Evolutionary conservation across 805 yeast species (phyloP).

Genomic region (Candida ortonii): DNA sequence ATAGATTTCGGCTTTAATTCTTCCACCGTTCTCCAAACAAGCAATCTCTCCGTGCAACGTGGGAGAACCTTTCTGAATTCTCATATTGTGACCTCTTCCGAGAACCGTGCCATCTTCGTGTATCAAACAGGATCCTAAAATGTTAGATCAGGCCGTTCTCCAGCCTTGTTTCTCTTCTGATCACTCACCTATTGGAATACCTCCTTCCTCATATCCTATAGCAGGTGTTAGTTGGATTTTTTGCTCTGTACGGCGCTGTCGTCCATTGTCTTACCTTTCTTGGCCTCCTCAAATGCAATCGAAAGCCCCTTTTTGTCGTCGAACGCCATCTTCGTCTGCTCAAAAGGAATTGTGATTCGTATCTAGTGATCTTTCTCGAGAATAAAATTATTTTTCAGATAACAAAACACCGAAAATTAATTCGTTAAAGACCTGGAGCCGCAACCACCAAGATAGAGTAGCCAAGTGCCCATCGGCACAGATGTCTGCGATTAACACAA

Average conservation of each 20-base stretch:
- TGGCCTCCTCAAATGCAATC: slow-evolving; percentile 72
- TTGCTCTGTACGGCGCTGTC: not conserved
- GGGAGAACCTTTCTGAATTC: slow-evolving; percentile 82
- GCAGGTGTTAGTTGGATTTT: slow-evolving; percentile 5
- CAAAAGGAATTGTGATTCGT: not conserved
- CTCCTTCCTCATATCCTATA: slow-evolving; percentile 74
- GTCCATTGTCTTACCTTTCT: slow-evolving; percentile 40
- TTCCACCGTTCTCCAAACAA: slow-evolving; percentile 86
- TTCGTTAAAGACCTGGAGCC: too few relatives aligned
- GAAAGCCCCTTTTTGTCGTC: slow-evolving; percentile 66
- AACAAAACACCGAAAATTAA: too few relatives aligned
- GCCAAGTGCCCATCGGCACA: too few relatives aligned
- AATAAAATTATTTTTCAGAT: too few relatives aligned
- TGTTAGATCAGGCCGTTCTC: slow-evolving; percentile 3
- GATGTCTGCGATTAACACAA: too few relatives aligned
- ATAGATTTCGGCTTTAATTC: slow-evolving; percentile 76
- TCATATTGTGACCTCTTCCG: slow-evolving; percentile 87
- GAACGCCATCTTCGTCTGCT: slow-evolving; percentile 39
- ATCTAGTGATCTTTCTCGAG: too few relatives aligned
- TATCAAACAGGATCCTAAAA: slow-evolving; percentile 63
- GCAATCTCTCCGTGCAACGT: slow-evolving; percentile 91
- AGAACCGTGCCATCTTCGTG: slow-evolving; percentile 74
- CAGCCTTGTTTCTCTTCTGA: too few relatives aligned
- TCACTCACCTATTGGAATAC: slow-evolving; percentile 73
- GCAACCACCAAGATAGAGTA: too few relatives aligned